Base-by-base conservation (phyloP, 164 flowering plant genomes). In the Tetracentron sinense region DNA sequence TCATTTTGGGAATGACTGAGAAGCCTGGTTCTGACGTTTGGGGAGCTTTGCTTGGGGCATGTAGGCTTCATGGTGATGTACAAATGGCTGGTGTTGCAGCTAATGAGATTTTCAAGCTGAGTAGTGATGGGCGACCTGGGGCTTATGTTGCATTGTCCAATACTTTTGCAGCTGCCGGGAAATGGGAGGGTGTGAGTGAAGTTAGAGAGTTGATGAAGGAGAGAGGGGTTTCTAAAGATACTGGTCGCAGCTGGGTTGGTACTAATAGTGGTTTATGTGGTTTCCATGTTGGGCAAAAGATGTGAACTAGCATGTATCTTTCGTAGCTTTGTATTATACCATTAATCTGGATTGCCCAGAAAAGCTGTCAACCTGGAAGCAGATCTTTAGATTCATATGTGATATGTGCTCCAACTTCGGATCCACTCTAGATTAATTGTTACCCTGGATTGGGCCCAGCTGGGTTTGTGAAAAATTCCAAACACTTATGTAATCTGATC, bases 11-110 rank as follows among this genome's bases (percentile, higher is more conserved):
- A 56, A 91, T 94, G 87, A 90, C 95, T 15, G 88, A 83, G 61
- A 85, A 69, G 52, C 99, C 97, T 17, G 76, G 78, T 69, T 81
- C 86, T 44, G 99, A 91, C 72, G 99, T 94, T 21, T 93, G 98
- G 99, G 95, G 89, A 10, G 95, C 95, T 59, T 64, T 94, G 62
- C 88, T 94, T 44, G 85, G 96, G 72, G 85, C 95, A 11, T 81
- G 83, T 56, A 82, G 76, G 53, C 64, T 94, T 38, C 97, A 94
- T 65, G 95, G 81, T 63, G 74, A 89, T 65, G 77, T 83, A 14
- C 87, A 85, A 61, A 74, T 87, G 83, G 97, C 99, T 42, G 72
- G 57, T 14, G n/a, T 81, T 28, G 99, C 97, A 47, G 90, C 97
- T 16, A 66, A 78, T 38, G 96, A 91, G 65, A 71, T 94, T 48